Percentiles rank a stretch among this genome's conserved stretches.
phyloP scores from a whole-genome alignment of 805 yeast species.

The Sungouiozyma intestinalis region DNA sequence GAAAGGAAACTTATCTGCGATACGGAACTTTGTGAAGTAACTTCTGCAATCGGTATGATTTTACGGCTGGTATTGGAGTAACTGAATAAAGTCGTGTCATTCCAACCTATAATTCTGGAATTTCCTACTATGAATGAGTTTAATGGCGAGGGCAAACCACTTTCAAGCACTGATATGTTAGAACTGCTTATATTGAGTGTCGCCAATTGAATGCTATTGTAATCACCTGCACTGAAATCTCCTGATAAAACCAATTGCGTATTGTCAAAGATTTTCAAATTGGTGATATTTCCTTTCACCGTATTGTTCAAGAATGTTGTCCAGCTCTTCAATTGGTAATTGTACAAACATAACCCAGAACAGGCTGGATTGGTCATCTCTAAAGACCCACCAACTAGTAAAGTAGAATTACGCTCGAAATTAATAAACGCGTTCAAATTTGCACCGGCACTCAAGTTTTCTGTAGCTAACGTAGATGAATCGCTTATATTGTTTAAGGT shows the following conservation, averaged over 20 bases:
- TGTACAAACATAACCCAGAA: conserved; percentile 55
- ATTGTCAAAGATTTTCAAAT: conserved; percentile 38
- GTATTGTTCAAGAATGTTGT: conserved; percentile 25
- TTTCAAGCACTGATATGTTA: conserved; percentile 7
- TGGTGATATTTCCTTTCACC: conserved; percentile 44
- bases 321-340: conserved; percentile 47
- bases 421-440: conserved; percentile 34
- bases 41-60: conserved; percentile 3
- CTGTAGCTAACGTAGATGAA: conserved; percentile 7
- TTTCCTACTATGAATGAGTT: conserved; percentile 12
- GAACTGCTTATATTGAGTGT: conserved; percentile 10
- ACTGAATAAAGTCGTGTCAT: conserved; percentile 9
- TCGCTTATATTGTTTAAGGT: conserved; percentile 28
- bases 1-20: conserved; percentile 1
- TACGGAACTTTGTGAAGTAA: conserved; percentile 4
- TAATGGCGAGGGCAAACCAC: conserved; percentile 3
- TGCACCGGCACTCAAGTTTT: conserved; percentile 29
- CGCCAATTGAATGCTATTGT: conserved; percentile 36
- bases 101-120: conserved; percentile 14
- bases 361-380: conserved; percentile 50
- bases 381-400: conserved; percentile 65
- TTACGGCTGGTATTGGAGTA: conserved; percentile 7
- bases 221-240: conserved; percentile 29
- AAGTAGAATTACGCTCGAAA: conserved; percentile 31
- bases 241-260: conserved; percentile 42